phyloP scores from a whole-genome alignment of 441 rosid species.

The Brassica hybrid region DNA sequence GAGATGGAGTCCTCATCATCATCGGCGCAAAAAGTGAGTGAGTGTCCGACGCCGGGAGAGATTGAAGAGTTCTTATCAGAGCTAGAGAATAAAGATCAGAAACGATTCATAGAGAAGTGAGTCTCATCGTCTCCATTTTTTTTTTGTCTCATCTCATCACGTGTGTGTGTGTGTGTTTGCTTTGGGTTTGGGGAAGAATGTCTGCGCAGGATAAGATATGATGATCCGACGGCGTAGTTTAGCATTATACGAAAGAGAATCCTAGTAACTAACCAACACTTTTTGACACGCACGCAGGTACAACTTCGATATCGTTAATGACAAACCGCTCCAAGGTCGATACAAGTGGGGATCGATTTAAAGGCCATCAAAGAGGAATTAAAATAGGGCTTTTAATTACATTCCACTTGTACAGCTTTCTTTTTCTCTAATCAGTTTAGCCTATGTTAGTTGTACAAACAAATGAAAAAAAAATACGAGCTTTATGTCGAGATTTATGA shows the following conservation, averaged over 20 bases:
- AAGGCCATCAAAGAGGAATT: slow-evolving; percentile 35
- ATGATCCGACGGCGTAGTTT: not conserved
- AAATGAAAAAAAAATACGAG: not conserved
- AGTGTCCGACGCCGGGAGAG: slow-evolving; percentile 52
- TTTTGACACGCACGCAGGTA: slow-evolving; percentile 59
- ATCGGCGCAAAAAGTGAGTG: slow-evolving; percentile 22
- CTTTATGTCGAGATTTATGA: not conserved
- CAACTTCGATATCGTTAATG: slow-evolving; percentile 74
- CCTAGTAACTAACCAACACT: slow-evolving; percentile 36
- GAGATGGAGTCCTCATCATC: slow-evolving; percentile 43
- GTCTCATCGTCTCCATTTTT: slow-evolving; percentile 16
- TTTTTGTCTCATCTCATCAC: not conserved
- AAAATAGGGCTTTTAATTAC: not conserved
- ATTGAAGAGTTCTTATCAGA: slow-evolving; percentile 62
- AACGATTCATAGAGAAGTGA: slow-evolving; percentile 70
- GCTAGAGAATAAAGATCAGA: slow-evolving; percentile 60
- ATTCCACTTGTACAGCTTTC: not conserved
- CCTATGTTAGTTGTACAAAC: slow-evolving; percentile 3
- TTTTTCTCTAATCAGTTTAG: not conserved
- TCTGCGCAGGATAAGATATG: slow-evolving; percentile 2
- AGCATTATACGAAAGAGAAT: slow-evolving; percentile 35
- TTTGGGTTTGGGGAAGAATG: slow-evolving; percentile 4
- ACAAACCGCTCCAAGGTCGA: slow-evolving; percentile 76
- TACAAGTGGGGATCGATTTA: slow-evolving; percentile 72
- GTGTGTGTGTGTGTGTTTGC: slow-evolving; percentile 5